These are phyloP conservation scores for Rhodotorula sp. DNA, from an alignment of 1,284 basidiomycete species.

Conservation along the genomic window DNA sequence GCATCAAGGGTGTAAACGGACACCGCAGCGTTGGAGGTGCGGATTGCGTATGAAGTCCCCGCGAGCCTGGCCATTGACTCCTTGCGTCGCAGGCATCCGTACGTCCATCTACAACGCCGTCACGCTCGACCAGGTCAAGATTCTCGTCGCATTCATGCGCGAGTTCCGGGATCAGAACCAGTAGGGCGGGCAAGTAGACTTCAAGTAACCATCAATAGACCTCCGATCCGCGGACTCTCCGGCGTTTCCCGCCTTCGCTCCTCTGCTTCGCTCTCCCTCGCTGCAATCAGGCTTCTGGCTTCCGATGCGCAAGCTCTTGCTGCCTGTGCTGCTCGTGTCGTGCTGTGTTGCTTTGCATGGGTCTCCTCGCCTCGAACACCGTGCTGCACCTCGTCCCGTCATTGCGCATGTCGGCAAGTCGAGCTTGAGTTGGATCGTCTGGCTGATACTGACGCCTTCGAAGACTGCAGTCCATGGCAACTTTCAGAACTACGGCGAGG, in stretches of 20 bases:
- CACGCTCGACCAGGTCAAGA: constrained; percentile 67
- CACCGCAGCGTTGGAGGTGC: constrained; percentile 66
- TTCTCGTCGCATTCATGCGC: constrained; percentile 54
- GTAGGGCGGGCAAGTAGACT: not conserved
- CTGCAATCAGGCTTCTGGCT: not conserved
- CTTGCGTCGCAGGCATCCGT: constrained; percentile 66
- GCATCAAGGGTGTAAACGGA: constrained; percentile 83
- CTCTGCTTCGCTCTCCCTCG: not conserved
- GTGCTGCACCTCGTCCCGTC: not conserved
- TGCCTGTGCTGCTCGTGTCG: not conserved
- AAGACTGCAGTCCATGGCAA: constrained; percentile 2
- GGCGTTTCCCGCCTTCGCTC: not conserved
- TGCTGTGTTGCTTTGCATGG: too few relatives aligned
- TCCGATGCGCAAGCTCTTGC: not conserved
- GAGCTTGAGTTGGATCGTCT: not conserved
- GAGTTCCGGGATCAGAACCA: constrained; percentile 45
- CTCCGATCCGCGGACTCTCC: not conserved
- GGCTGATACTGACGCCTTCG: not conserved
- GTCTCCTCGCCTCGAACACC: not conserved
- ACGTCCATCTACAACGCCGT: constrained; percentile 94
- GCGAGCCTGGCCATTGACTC: not conserved
- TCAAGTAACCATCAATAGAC: not conserved
- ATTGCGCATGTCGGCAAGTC: constrained; percentile 7
- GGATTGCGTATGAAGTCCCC: constrained; percentile 40
- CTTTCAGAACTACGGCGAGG: constrained; percentile 2